Evolutionary conservation across 805 yeast species (phyloP), one percentile per base, ranked within the genome.

Genomic region (Martiniozyma abietophila): DNA sequence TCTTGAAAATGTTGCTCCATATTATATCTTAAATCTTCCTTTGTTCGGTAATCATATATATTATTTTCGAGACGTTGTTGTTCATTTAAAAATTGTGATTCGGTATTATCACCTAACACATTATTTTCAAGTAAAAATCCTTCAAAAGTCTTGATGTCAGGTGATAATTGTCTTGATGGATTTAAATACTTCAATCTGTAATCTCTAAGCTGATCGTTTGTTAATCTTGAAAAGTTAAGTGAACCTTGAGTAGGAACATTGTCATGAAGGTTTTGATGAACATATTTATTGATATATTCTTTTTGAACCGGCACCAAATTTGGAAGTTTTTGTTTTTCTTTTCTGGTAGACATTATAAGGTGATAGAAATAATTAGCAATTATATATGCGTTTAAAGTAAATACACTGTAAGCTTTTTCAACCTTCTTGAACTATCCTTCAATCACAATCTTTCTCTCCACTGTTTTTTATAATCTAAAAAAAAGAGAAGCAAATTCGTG

Each of bases 221-320:
- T 73, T 39, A 81, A 67, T 2, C 67, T 54, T 27, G 67, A 72
- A 48, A 88, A 85, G 54, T 86, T 92, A 38, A 82, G 48, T 1
- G 86, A 80, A 36, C 75, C 71, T 1, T 62, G 55, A 8, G 58
- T 56, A 0, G 68, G 66, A 21, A 50, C 49, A 43, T 77, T 78
- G 26, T 69, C 61, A 1, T 88, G 88, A 3, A 86, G 88, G 47
- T 81, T 81, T 17, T 81, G 71, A 44, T 80, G 69, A 26, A 81
- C 74, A 53, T 81, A 84, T 40, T 73, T 74, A n/a, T 73, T 64
- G 4, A 78, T 59, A 29, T 68, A 70, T 42, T 77, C 80, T 39
- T 76, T 81, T 45, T 80, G 85, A 14, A 78, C 80, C 28, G 79
- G 84, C 27, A 74, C 76, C 17, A 42, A 19, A 23, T 40, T 39